A percentile compares a stretch with the other conserved stretches of the same genome.
Conservation (phyloP, 2,329 filamentous ascomycete genomes). For the Pseudopyricularia javanii region DNA sequence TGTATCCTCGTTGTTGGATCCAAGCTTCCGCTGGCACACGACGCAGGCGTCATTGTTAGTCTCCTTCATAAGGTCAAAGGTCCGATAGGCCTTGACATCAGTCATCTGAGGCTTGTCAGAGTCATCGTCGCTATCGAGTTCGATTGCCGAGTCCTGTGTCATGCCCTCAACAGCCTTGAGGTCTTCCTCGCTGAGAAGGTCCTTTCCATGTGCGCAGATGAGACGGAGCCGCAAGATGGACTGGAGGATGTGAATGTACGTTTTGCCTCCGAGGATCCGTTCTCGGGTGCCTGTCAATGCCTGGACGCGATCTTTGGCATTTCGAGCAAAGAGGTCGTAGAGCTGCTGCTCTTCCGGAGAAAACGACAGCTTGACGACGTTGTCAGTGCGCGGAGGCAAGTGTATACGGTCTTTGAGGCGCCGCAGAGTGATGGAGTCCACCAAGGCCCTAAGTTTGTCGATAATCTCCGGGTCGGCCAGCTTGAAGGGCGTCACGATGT, state of each 20-base stretch:
- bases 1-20: conserved; percentile 35
- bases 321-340: conserved; percentile 74
- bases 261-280: conserved; percentile 64
- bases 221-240: conserved; percentile 81
- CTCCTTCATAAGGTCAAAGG: conserved; percentile 73
- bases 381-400: conserved; percentile 61
- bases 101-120: conserved; percentile 44
- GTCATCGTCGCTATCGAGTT: conserved; percentile 69
- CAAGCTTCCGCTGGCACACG: conserved; percentile 55
- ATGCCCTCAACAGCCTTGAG: conserved; percentile 68
- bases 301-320: conserved; percentile 68
- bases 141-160: conserved; percentile 76
- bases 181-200: conserved; percentile 77
- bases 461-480: conserved; percentile 73
- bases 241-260: conserved; percentile 89
- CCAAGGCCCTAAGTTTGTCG: conserved; percentile 73
- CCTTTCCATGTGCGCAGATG: conserved; percentile 88
- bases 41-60: conserved; percentile 66
- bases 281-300: conserved; percentile 55
- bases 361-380: conserved; percentile 64
- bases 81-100: conserved; percentile 68
- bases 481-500: conserved; percentile 80
- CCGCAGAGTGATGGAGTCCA: conserved; percentile 87
- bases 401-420: conserved; percentile 87
- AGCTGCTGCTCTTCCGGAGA: conserved; percentile 60